Conservation (phyloP, 352 stramenopile species). For the Phytopythium ostracodes region DNA sequence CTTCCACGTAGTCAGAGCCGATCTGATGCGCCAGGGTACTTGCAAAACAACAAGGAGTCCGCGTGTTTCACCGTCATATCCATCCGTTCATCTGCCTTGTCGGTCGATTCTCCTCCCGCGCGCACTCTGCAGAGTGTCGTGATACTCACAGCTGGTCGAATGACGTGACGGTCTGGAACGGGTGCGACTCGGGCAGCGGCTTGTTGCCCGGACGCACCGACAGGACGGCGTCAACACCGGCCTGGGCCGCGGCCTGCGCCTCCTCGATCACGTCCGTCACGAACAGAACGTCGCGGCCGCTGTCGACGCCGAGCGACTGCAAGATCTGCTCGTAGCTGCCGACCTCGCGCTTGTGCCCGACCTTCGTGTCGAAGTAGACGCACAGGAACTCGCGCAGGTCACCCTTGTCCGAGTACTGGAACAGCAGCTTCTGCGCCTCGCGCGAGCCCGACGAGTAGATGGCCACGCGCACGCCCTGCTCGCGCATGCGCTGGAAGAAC, state of each 20-base stretch:
- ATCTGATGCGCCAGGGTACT: background rate
- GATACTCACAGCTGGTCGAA: conserved; percentile 52
- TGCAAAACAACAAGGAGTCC: background rate
- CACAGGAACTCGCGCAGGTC: conserved; percentile 70
- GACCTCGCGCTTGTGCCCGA: conserved; percentile 75
- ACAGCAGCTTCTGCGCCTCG: conserved; percentile 83
- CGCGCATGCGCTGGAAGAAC: conserved; percentile 79
- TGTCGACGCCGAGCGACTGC: conserved; percentile 75
- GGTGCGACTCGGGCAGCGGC: conserved; percentile 49
- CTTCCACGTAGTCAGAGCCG: background rate
- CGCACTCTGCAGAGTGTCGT: background rate
- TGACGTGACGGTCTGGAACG: conserved; percentile 51
- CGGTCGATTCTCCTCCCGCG: background rate
- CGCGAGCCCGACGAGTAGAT: conserved; percentile 94
- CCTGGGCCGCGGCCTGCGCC: conserved; percentile 65
- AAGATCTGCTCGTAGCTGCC: conserved; percentile 81
- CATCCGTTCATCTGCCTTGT: background rate
- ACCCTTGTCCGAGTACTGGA: conserved; percentile 80
- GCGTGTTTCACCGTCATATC: background rate
- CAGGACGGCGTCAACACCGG: conserved; percentile 65
- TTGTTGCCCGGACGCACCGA: conserved; percentile 86
- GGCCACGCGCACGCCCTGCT: conserved; percentile 69
- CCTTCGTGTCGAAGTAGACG: conserved; percentile 85
- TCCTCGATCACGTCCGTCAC: conserved; percentile 88
- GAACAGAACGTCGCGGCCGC: conserved; percentile 79